Evolutionary conservation across 768 basidiomycete genomes (phyloP).

Genomic region (Vararia minispora): DNA sequence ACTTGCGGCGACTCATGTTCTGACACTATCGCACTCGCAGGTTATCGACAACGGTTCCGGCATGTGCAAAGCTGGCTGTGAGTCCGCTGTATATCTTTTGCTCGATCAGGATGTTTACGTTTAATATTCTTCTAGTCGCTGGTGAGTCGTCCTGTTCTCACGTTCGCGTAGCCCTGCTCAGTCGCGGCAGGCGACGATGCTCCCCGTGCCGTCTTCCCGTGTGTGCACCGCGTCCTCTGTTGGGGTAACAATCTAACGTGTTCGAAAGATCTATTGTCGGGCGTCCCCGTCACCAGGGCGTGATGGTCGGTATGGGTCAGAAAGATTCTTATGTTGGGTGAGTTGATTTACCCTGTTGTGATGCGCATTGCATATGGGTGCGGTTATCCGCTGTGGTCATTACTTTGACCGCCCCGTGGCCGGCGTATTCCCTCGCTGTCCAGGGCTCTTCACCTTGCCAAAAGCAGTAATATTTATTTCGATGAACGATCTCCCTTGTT

Average conservation of each 20-base stretch:
- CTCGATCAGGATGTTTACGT: constrained; percentile 50
- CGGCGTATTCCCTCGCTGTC: too few relatives aligned
- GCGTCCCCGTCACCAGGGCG: constrained; percentile 88
- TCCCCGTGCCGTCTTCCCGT: constrained; percentile 94
- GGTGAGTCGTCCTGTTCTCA: constrained; percentile 17
- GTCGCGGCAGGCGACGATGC: constrained; percentile 91
- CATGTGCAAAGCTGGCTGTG: constrained; percentile 99
- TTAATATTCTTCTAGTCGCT: constrained; percentile 68
- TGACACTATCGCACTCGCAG: constrained; percentile 25
- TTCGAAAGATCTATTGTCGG: constrained; percentile 75
- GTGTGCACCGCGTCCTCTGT: constrained; percentile 26
- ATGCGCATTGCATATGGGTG: too few relatives aligned
- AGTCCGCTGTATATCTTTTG: constrained; percentile 23
- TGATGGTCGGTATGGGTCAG: constrained; percentile 96
- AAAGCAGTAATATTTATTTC: too few relatives aligned
- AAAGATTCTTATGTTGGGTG: constrained; percentile 96
- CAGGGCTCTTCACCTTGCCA: too few relatives aligned
- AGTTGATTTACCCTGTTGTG: too few relatives aligned
- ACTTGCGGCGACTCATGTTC: neutral
- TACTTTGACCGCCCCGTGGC: too few relatives aligned
- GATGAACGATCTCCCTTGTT: too few relatives aligned
- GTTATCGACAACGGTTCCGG: constrained; percentile 94
- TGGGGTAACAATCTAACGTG: too few relatives aligned
- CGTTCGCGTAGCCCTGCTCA: too few relatives aligned
- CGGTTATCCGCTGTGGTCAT: too few relatives aligned